Base-by-base conservation (phyloP, 2,329 filamentous ascomycete genomes). In the Neobulgaria alba region DNA sequence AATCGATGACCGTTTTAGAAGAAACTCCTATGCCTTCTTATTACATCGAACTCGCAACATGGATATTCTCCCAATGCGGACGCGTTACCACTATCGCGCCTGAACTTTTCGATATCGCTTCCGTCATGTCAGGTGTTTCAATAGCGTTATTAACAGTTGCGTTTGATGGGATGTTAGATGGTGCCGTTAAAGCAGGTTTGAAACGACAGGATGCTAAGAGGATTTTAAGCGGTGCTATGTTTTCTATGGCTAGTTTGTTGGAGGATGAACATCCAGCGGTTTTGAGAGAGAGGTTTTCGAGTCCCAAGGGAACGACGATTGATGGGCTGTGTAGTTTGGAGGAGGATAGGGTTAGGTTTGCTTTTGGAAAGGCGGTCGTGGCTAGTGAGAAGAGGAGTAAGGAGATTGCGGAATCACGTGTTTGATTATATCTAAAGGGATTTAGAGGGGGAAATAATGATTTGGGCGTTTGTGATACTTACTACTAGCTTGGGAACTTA, bases 151-250 rank as follows among this genome's bases (percentile, higher is more conserved):
- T 85, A 47, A 75, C 82, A 0, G 68, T 90, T 33, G 72, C 89
- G 49, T 69, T 87, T 17, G 85, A 90, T 62, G 82, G 82, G 1
- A 75, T 85, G 44, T 74, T 85, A 4, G 85, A 89, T 53, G 85
- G 83, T 5, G 85, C 78, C 4, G 82, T 90, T 1, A 81, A 82
- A 16, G 84, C 88, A 77, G 85, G 85, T 0, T 58, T 90, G 33
- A 82, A 83, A 10, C 70, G 84, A 23, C 72, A 71, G 1, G 82
- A 88, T 57, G 85, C 84, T 1, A 78, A 79, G 56, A 67, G 77
- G 49, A 88, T 92, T 78, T 81, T 84, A 29, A 79, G 83, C 2
- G 84, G 89, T 66, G 77, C 77, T 9, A 83, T 88, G 76, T 67
- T 84, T 43, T 71, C 51, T 2, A 33, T 57, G 14, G 51, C 53